These are phyloP conservation scores for Apiospora rasikravindrae DNA, from an alignment of 2,329 filamentous ascomycete species.

Conservation along the genomic window DNA sequence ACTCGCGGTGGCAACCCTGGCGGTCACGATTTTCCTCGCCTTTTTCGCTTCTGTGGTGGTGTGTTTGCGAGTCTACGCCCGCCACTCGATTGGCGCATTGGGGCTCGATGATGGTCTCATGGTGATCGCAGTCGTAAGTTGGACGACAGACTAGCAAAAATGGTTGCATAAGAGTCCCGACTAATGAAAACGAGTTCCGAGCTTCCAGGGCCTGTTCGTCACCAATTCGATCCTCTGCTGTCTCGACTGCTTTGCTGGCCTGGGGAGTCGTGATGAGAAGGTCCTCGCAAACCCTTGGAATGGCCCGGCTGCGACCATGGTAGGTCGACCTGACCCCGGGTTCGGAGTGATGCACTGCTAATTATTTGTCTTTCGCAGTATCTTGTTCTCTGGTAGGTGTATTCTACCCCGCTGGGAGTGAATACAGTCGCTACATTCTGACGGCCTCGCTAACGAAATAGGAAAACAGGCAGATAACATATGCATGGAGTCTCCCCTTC, in stretches of 20 bases:
- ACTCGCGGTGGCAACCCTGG: background rate
- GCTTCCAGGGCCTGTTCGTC: background rate
- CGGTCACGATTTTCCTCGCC: background rate
- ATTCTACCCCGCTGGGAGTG: background rate
- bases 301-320: background rate
- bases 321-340: background rate
- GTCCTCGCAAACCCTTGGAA: background rate
- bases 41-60: background rate
- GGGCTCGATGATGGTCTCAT: background rate
- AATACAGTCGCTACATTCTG: too few relatives aligned
- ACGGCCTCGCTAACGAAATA: background rate
- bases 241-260: background rate
- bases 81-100: background rate
- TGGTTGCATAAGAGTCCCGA: background rate
- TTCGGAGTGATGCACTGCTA: background rate
- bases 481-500: slow-evolving; percentile 15
- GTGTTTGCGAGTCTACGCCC: background rate
- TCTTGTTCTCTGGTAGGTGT: background rate
- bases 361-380: background rate
- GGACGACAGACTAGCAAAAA: background rate
- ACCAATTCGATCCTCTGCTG: background rate
- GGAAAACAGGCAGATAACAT: background rate
- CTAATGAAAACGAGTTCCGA: background rate
- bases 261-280: slow-evolving; percentile 6
- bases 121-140: background rate